Evolutionary conservation across 257 asterid genomes (phyloP), one percentile per base, ranked within the genome.

Genomic region (Fraxinus quadrangulata): DNA sequence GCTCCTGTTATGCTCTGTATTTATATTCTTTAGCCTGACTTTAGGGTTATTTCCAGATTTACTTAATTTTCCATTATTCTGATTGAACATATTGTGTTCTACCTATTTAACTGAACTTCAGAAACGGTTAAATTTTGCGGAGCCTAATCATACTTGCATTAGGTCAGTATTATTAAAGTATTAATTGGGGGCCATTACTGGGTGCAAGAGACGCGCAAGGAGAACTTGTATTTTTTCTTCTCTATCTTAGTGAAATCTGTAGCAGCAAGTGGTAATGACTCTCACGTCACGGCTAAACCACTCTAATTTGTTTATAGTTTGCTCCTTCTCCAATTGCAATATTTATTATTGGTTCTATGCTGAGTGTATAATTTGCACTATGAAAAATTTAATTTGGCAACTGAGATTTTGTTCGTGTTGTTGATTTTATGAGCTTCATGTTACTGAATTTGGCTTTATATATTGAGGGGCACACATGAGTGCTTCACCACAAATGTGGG

Each of bases 401-500:
- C 16, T 31, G 56, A 30, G 21, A 30, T 16, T 36, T 7, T 49
- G 5, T 19, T 7, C 34, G 14, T 31, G 24, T 13, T 7, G 10
- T 72, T 56, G 71, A 75, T 37, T 42, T 10, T 19, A 31, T 51
- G 14, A 36, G 7, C 34, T 6, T 49, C 24, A 42, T 79, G 9
- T 14, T 40, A 78, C 17, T 61, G 28, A 49, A 0, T 28, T 74
- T 65, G 10, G 54, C 19, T 71, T 75, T 13, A 66, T 45, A 37
- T 81, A 42, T 21, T 75, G 79, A 78, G 93, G 99, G 99, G 28
- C 98, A 96, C 70, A 87, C 75, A 17, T 96, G 92, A 93, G 98
- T 37, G 97, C 99, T 37, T 73, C 97, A 5, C 96, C 99, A 24
- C 89, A 83, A 14, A 84, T 91, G 97, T 96, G 98, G 97, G 97